These are phyloP conservation scores for Sonneratia alba DNA, from an alignment of 345 rosid genomes.

Conservation along the genomic window DNA sequence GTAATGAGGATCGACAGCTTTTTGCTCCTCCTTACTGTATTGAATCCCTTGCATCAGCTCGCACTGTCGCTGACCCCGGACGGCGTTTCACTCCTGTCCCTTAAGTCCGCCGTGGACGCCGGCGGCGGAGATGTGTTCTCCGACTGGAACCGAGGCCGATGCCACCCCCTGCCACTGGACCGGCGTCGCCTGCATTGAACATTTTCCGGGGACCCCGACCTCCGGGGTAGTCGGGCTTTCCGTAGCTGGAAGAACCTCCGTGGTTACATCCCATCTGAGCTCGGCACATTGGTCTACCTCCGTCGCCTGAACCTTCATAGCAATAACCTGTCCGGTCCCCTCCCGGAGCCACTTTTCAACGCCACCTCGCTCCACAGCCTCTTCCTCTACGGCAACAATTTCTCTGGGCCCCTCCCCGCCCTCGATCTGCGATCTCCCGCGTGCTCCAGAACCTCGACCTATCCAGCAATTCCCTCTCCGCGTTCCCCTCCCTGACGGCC, in stretches of 20 bases:
- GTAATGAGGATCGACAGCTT: conserved; percentile 2
- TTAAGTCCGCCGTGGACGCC: conserved; percentile 74
- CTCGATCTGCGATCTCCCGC: conserved; percentile 63
- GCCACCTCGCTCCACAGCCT: conserved; percentile 87
- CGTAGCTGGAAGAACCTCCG: conserved; percentile 53
- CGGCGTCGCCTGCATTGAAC: conserved; percentile 76
- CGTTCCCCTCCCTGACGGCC: conserved; percentile 48
- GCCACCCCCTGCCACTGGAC: conserved; percentile 78
- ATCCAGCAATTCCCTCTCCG: conserved; percentile 65
- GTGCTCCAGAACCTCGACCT: conserved; percentile 87
- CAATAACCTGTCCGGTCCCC: conserved; percentile 58
- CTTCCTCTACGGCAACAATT: conserved; percentile 71
- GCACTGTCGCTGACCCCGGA: conserved; percentile 62
- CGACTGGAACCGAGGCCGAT: conserved; percentile 76
- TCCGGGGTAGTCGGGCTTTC: conserved; percentile 71
- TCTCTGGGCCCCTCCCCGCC: conserved; percentile 74
- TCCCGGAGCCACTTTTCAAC: conserved; percentile 70
- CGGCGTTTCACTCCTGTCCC: conserved; percentile 76
- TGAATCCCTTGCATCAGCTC: conserved; percentile 16
- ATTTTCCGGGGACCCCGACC: conserved; percentile 37
- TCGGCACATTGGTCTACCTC: conserved; percentile 61
- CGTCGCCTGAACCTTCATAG: conserved; percentile 79
- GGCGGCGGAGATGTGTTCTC: conserved; percentile 35
- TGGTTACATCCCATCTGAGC: conserved; percentile 93
- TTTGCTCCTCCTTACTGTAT: background rate